Base-by-base conservation (phyloP, 352 stramenopile genomes). In the Phytophthora pisi region DNA sequence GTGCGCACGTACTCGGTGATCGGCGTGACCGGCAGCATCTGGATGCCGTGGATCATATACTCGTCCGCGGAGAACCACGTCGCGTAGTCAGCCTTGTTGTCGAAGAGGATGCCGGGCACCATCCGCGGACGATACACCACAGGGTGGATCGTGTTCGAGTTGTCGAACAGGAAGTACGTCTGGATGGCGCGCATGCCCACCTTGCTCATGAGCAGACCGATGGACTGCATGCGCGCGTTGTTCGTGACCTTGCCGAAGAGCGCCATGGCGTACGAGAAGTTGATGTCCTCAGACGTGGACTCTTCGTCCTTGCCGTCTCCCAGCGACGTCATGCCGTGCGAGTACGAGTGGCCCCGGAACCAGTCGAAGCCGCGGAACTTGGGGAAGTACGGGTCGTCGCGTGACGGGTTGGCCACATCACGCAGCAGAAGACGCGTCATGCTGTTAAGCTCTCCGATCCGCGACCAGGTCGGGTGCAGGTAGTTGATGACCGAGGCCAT, bases 21-120 rank as follows among this genome's bases (percentile, higher is more conserved):
- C 24, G 85, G 75, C 13, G 81, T 83, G 50, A 89, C 69, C 1
- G 85, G 83, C 2, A 89, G 78, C 85, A 93, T 92, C 57, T 93
- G 83, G 54, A 92, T 91, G 64, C 85, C 85, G 63, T 93, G 85
- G 64, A 93, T 92, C 67, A 82, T 90, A 60, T 88, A 82, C 60
- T 74, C 68, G 8, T 89, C 79, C 4, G 64, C 67, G 36, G 74
- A 88, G 74, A 92, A 92, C 85, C 85, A 92, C 61, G 81, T 93
- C 16, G 85, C 74, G 59, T 93, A 93, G 72, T 93, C 84, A 11
- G 79, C 74, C 61, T 93, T 93, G 70, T 93, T 93, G 65, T 92
- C 83, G 40, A 93, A 93, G 40, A 89, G 73, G 51, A 92, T 93
- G 15, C 85, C 85, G 1, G 81, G 62, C 9, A 81, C 82, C 67